Conservation (phyloP, 225 moss, liverwort and hornwort genomes). For the Pseudoscleropodium purum region DNA sequence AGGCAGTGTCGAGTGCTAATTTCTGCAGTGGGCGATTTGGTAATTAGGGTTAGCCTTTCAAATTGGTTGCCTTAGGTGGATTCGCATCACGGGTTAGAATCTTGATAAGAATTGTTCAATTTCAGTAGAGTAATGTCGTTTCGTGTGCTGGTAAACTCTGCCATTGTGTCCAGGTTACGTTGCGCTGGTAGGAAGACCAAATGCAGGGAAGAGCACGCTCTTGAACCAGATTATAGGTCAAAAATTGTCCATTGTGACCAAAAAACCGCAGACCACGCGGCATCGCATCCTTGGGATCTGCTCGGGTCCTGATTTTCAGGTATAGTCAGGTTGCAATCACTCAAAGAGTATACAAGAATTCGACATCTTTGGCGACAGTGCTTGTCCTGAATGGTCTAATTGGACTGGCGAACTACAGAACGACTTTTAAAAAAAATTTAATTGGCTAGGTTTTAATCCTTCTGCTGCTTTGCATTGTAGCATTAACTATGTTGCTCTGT, state of each 20-base stretch:
- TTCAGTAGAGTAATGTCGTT: not conserved
- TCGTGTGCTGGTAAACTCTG: not conserved
- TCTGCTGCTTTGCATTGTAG: not conserved
- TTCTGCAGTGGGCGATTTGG: not conserved
- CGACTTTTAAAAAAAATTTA: too few species aligned
- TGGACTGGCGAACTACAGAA: not conserved
- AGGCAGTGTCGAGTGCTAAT: not conserved
- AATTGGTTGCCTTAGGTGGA: not conserved
- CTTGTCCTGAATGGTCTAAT: not conserved
- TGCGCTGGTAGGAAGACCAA: conserved; percentile 80
- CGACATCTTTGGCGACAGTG: not conserved
- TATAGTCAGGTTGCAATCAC: not conserved
- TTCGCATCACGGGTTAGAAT: not conserved
- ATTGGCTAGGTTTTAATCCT: not conserved
- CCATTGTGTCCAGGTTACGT: conserved; percentile 52
- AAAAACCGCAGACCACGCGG: conserved; percentile 85
- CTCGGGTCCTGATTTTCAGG: conserved; percentile 69
- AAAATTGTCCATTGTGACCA: conserved; percentile 77
- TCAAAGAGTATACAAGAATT: not conserved
- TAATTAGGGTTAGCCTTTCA: not conserved
- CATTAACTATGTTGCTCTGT: not conserved
- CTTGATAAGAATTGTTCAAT: not conserved
- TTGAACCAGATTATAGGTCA: conserved; percentile 84
- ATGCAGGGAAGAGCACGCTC: conserved; percentile 87
- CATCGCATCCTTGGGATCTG: conserved; percentile 89